phyloP scores from a whole-genome alignment of 2,329 filamentous ascomycete genomes.

The Orbilia blumenaviensis region DNA sequence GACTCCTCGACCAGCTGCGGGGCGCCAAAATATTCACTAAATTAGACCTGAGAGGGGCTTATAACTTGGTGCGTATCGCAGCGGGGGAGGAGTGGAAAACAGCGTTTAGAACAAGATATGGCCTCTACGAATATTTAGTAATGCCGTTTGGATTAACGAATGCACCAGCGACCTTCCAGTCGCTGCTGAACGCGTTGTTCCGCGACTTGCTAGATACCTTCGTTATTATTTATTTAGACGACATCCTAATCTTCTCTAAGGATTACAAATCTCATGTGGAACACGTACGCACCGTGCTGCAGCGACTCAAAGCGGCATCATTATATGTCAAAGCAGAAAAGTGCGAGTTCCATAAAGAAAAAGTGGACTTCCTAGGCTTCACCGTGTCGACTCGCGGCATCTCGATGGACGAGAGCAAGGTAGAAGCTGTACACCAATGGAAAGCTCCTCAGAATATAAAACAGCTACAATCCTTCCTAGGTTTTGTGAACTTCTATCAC shows the following conservation, averaged over 20 bases:
- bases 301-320: neutral
- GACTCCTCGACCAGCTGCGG: neutral
- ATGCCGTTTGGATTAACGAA: neutral
- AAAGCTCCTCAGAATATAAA: neutral
- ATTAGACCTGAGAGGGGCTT: constrained; percentile 18
- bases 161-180: neutral
- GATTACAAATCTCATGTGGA: too few relatives aligned
- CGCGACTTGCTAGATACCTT: too few relatives aligned
- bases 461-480: neutral
- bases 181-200: neutral
- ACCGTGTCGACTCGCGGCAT: neutral
- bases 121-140: neutral
- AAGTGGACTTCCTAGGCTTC: neutral
- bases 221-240: too few relatives aligned
- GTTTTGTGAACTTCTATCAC: neutral
- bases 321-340: neutral
- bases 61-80: constrained; percentile 36
- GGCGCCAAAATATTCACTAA: constrained; percentile 10
- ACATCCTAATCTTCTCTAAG: too few relatives aligned
- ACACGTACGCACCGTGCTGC: too few relatives aligned
- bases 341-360: neutral
- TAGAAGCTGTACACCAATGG: neutral
- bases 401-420: neutral
- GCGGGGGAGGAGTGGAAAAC: constrained; percentile 26
- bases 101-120: neutral